Percentiles rank a stretch among this genome's conserved stretches.
These are phyloP conservation scores for Phytophthora kernoviae DNA, from an alignment of 352 stramenopile species.

Conservation along the genomic window DNA sequence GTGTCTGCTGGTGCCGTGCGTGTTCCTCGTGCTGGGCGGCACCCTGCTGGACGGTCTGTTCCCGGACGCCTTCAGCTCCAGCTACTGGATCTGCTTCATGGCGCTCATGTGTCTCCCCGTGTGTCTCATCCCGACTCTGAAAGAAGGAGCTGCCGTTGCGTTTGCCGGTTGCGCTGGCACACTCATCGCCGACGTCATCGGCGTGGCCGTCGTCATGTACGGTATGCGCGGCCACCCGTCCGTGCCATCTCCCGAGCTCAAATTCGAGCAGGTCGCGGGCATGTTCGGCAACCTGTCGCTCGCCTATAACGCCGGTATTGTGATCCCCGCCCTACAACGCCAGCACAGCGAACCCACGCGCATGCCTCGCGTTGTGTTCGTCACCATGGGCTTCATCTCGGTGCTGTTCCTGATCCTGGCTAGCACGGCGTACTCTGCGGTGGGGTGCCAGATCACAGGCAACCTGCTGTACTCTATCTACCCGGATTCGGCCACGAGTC, in stretches of 20 bases:
- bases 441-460: slow-evolving; percentile 58
- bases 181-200: slow-evolving; percentile 38
- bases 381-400: slow-evolving; percentile 42
- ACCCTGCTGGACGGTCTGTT: slow-evolving; percentile 26
- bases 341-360: slow-evolving; percentile 28
- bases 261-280: slow-evolving; percentile 37
- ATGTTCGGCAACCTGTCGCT: slow-evolving; percentile 37
- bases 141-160: slow-evolving; percentile 33
- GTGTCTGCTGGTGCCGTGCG: slow-evolving; percentile 29
- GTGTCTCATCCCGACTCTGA: slow-evolving; percentile 36
- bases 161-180: slow-evolving; percentile 39
- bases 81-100: slow-evolving; percentile 50
- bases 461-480: slow-evolving; percentile 63
- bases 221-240: slow-evolving; percentile 26
- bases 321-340: slow-evolving; percentile 24
- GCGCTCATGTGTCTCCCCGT: slow-evolving; percentile 37
- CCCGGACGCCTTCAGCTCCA: slow-evolving; percentile 25
- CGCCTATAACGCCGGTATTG: slow-evolving; percentile 23
- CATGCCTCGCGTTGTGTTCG: slow-evolving; percentile 34
- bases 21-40: slow-evolving; percentile 28
- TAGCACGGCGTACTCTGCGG: slow-evolving; percentile 41
- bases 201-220: slow-evolving; percentile 26
- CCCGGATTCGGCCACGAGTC: slow-evolving; percentile 25
- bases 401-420: slow-evolving; percentile 39
- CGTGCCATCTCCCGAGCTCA: slow-evolving; percentile 26